Evolutionary conservation across 2,329 filamentous ascomycete species (phyloP), one percentile per base, ranked within the genome.

Genomic region (Penicillium sp.): DNA sequence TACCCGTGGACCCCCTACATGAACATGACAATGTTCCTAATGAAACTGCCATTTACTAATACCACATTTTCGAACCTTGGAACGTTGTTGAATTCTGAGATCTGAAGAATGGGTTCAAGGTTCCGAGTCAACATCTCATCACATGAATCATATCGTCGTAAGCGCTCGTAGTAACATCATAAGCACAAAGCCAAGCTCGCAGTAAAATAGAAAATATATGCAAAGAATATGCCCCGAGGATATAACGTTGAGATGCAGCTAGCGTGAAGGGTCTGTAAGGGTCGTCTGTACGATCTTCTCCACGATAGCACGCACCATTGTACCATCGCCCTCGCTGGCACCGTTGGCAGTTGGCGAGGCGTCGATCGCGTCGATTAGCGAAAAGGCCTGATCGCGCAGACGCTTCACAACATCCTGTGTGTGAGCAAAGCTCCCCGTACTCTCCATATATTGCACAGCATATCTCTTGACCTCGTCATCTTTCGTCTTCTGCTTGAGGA

Each of bases 381-480:
- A 79, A 52, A 83, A 77, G 18, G 89, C 88, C 55, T 87, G 82
- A 57, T 81, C 81, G 43, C 86, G 82, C 59, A 93, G 76, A 32
- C 87, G 82, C 13, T 71, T 68, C 9, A 92, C 73, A 1, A 91
- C 89, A 47, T 83, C 79, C 55, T 86, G 81, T 14, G 90, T 93
- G 71, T 97, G 97, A 49, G 87, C 86, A 70, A 99, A 97, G 69
- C 89, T 96, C 36, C 92, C 92, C 1, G 89, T 95, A 59, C 83
- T 81, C 73, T 96, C 87, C 91, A 99, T 96, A 71, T 96, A 96
- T 43, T 81, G 81, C 18, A 97, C 87, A 3, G 94, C 94, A 71
- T 96, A 97, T 57, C 85, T 80, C 80, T 97, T 97, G 49, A 97
- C 90, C 67, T 93, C 89, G 44, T 90, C 86, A 66, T 97, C 89